Evolutionary conservation across 2,329 filamentous ascomycete species (phyloP).

Genomic region (Fusarium sp.): DNA sequence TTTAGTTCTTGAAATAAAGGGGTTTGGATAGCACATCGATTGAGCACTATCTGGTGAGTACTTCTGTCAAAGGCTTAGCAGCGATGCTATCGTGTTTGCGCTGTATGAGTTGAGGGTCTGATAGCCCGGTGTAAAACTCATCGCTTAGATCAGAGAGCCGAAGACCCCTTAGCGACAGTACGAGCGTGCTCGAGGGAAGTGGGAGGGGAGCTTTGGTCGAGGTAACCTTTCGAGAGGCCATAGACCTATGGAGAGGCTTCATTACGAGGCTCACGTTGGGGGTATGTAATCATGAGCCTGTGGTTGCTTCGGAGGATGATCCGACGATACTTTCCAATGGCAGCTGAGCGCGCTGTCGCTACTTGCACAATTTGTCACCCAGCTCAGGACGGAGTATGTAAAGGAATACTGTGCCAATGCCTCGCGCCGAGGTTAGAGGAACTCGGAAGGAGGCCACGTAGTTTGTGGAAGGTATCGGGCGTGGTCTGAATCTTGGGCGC

Average conservation of each 20-base stretch:
- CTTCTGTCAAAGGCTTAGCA: no score
- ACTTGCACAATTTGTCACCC: background rate
- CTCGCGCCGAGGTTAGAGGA: background rate
- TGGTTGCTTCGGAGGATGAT: no score
- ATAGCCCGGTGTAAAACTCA: no score
- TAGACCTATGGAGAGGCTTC: no score
- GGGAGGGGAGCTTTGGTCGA: background rate
- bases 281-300: no score
- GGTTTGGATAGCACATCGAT: rapidly evolving
- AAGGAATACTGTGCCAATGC: background rate
- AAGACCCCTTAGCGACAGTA: rapidly evolving
- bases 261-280: no score
- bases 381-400: background rate
- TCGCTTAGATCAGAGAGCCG: no score
- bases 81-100: no score
- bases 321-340: rapidly evolving
- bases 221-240: no score
- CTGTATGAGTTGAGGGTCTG: no score
- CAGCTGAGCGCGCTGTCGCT: background rate
- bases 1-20: no score
- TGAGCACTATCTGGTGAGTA: no score
- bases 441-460: background rate
- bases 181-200: background rate
- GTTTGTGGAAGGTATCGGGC: background rate
- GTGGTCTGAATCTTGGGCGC: background rate